Evolutionary conservation across 2,329 filamentous ascomycete species (phyloP), one percentile per base, ranked within the genome.

Genomic region (Alternaria rosae): DNA sequence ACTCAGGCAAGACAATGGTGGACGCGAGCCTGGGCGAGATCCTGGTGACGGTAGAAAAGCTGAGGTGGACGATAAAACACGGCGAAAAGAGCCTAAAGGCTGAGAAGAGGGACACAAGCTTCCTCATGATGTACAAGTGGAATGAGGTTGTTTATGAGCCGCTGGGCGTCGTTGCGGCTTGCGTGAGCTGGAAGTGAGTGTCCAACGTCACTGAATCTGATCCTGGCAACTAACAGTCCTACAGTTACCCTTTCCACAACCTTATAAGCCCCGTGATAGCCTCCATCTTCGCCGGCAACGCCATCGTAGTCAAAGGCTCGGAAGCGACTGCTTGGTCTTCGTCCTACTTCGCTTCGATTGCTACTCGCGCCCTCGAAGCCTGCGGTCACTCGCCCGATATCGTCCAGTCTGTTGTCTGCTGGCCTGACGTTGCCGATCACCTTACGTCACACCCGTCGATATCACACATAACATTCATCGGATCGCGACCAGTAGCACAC

Each of bases 301-400:
- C 89, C 54, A 91, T 98, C 68, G 85, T 99, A 43, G 91, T 98
- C 78, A 99, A 99, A 82, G 92, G 91, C 50, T 97, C 93, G 53
- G 95, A 99, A 81, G 92, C 94, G 79, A 98, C 94, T 0, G 94
- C 94, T 56, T 99, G 95, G 95, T 96, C 91, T 63, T 90, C 92
- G 8, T 79, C 83, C 8, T 97, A 94, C 84, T 98, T 97, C 77
- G 85, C 90, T 44, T 86, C 86, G 52, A 91, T 98, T 62, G 91
- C 90, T 17, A 89, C 91, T 43, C 89, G 89, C 47, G 94, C 95
- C 6, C 87, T 99, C 32, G 82, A 86, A 26, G 92, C 90, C 15
- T 96, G 95, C 76, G 93, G 93, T 1, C 90, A 97, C 76, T 89
- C 92, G 65, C 88, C 92, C 0, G 85, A 92, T 55, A 86, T 99